Base-by-base conservation (phyloP, 169 alveolate genomes). In the Amoebophrya sp. region DNA sequence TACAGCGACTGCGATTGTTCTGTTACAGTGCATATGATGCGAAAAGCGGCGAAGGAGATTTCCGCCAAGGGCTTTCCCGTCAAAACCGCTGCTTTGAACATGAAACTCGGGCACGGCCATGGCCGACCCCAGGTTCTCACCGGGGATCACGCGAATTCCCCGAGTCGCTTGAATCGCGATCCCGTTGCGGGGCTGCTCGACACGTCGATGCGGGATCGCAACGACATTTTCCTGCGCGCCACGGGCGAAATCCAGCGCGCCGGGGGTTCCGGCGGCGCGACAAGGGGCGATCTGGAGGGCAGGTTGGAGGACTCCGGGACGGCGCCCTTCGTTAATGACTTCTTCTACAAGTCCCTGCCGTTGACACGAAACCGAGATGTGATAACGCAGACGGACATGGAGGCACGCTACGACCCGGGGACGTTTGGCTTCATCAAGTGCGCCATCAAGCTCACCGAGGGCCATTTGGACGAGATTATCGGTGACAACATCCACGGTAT, bases 181-280 rank as follows among this genome's bases (percentile, higher is more conserved):
- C n/a, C n/a, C n/a, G n/a, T n/a, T n/a, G n/a, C n/a, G n/a, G n/a
- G n/a, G n/a, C n/a, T n/a, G n/a, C n/a, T n/a, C n/a, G n/a, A n/a
- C n/a, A n/a, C n/a, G n/a, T n/a, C 39, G 29, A 66, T 66, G 83
- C 83, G 83, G 38, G 83, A 66, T 25, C 1, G 18, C 7, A n/a
- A 25, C 35, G 83, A 66, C 83, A 66, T 66, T n/a, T 66, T 66
- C 35, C 32, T 66, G 83, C 83, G 83, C 83, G 83, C 83, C 35
- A n/a, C 35, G 35, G 83, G 83, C 35, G 83, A 66, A 25, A 25
- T 66, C 35, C 12, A 0, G 10, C 83, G 83, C 29, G 83, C 35
- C 18, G 83, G 83, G 32, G 83, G 83, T 1, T 2, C 7, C 35
- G 83, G 35, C 35, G 83, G 83, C 35, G 83, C 35, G 10, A 66